A percentile compares a stretch with the other conserved stretches of the same genome.
Evolutionary conservation across 768 basidiomycete genomes (phyloP).

Genomic region (Boletus bicolor): DNA sequence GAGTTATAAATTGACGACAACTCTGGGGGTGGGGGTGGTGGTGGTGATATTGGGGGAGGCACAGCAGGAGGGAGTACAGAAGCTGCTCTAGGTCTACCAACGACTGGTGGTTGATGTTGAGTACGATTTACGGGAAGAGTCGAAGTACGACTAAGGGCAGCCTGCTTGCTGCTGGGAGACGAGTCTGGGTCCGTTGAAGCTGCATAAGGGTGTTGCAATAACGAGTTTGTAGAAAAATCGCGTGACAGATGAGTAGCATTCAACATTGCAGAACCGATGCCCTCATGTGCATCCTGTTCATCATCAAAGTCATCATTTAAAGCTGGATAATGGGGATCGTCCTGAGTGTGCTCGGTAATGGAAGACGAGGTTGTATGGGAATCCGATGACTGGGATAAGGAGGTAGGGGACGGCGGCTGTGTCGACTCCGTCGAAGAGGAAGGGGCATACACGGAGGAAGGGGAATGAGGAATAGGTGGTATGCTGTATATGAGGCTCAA

Average conservation of each 20-base stretch:
- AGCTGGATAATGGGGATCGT: slow-evolving; percentile 29
- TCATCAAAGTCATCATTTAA: slow-evolving; percentile 26
- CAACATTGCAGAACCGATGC: slow-evolving; percentile 46
- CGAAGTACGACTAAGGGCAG: slow-evolving; percentile 33
- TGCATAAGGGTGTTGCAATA: slow-evolving; percentile 52
- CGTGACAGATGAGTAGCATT: slow-evolving; percentile 30
- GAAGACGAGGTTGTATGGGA: slow-evolving; percentile 50
- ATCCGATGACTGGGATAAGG: slow-evolving; percentile 40
- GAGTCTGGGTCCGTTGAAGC: slow-evolving; percentile 37
- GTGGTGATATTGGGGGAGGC: slow-evolving; percentile 59
- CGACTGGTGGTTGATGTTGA: slow-evolving; percentile 21
- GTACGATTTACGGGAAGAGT: slow-evolving; percentile 33
- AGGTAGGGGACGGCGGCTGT: slow-evolving; percentile 36
- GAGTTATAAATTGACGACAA: slow-evolving; percentile 23
- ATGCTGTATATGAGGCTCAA: slow-evolving; percentile 87
- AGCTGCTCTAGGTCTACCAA: slow-evolving; percentile 48
- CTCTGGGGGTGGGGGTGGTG: slow-evolving; percentile 57
- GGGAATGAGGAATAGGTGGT: slow-evolving; percentile 68
- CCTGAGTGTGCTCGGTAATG: slow-evolving; percentile 37
- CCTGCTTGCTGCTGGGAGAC: slow-evolving; percentile 22
- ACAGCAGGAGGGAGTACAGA: slow-evolving; percentile 63
- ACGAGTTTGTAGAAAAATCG: slow-evolving; percentile 25
- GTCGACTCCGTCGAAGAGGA: slow-evolving; percentile 39
- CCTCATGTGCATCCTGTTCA: slow-evolving; percentile 39
- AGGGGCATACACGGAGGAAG: slow-evolving; percentile 47